Percentiles rank a stretch among this genome's conserved stretches.
Conservation (phyloP, 768 basidiomycete species). For the Pholiota molesta region DNA sequence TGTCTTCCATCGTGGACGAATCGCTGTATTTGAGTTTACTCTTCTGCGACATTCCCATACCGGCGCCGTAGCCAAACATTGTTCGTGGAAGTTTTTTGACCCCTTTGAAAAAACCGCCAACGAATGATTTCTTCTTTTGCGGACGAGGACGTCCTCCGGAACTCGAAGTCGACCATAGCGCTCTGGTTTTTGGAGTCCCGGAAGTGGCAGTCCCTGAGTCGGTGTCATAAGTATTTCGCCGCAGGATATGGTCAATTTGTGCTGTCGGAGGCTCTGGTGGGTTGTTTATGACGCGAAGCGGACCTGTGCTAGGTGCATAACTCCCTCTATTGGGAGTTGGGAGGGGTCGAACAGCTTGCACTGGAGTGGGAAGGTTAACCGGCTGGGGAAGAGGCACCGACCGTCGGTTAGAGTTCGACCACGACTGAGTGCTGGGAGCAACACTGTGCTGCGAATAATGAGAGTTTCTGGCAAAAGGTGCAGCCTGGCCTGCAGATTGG, state of each 20-base stretch:
- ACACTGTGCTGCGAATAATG: conserved; percentile 16
- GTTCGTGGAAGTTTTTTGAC: conserved; percentile 36
- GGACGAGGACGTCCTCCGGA: conserved; percentile 11
- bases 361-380: conserved; percentile 13
- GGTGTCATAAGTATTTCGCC: background rate
- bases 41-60: conserved; percentile 20
- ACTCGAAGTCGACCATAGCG: background rate
- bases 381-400: conserved; percentile 18
- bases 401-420: conserved; percentile 10
- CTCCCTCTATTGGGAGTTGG: conserved; percentile 6
- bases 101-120: conserved; percentile 40
- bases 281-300: conserved; percentile 17
- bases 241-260: conserved; percentile 7
- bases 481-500: conserved; percentile 2
- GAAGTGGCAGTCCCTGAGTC: background rate
- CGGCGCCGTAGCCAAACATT: conserved; percentile 31
- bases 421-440: conserved; percentile 15
- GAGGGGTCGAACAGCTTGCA: conserved; percentile 15
- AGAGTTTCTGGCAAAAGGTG: conserved; percentile 4
- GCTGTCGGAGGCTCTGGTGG: conserved; percentile 7
- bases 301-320: background rate
- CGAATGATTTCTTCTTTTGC: conserved; percentile 31
- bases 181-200: background rate
- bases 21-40: conserved; percentile 23
- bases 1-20: conserved; percentile 29